Conservation (phyloP, 768 basidiomycete genomes). For the Vishniacozyma victoriae region DNA sequence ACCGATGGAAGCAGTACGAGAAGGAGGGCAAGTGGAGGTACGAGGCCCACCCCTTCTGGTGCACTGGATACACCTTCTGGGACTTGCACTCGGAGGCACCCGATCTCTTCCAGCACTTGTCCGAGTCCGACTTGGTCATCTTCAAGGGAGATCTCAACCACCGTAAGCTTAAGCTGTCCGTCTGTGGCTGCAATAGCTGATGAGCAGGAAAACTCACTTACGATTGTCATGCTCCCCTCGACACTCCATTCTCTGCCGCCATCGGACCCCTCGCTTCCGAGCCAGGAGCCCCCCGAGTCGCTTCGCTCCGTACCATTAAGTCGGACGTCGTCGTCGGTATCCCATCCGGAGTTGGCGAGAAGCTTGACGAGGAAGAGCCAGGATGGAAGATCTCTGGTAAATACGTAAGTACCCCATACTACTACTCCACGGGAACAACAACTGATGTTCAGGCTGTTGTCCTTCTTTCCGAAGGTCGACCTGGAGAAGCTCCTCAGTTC, state of each 20-base stretch:
- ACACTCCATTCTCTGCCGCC: slow-evolving; percentile 80
- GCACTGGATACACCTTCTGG: slow-evolving; percentile 84
- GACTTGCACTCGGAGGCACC: slow-evolving; percentile 46
- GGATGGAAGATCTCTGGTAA: slow-evolving; percentile 98
- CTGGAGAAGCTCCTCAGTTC: slow-evolving; percentile 77
- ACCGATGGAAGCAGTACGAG: slow-evolving; percentile 92
- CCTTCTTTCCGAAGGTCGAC: slow-evolving; percentile 77
- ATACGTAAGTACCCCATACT: slow-evolving; percentile 62
- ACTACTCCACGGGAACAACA: not conserved
- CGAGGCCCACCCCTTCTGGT: slow-evolving; percentile 56
- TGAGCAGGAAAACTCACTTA: slow-evolving; percentile 41
- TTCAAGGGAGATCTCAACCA: slow-evolving; percentile 96
- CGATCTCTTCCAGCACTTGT: slow-evolving; percentile 76
- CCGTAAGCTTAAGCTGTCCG: slow-evolving; percentile 57
- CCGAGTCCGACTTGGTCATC: slow-evolving; percentile 76
- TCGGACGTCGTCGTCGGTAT: slow-evolving; percentile 79
- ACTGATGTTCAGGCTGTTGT: slow-evolving; percentile 58
- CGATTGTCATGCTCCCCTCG: slow-evolving; percentile 48
- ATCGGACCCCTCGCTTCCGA: slow-evolving; percentile 88
- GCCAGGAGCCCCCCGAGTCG: slow-evolving; percentile 79
- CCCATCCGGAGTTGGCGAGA: slow-evolving; percentile 56
- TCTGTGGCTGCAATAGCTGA: not conserved
- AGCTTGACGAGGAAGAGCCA: slow-evolving; percentile 73
- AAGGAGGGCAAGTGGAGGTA: slow-evolving; percentile 89
- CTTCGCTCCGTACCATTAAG: slow-evolving; percentile 85